Evolutionary conservation across 768 basidiomycete species (phyloP), one percentile per base, ranked within the genome.

Genomic region (Cystobasidiopsis lactophilus): DNA sequence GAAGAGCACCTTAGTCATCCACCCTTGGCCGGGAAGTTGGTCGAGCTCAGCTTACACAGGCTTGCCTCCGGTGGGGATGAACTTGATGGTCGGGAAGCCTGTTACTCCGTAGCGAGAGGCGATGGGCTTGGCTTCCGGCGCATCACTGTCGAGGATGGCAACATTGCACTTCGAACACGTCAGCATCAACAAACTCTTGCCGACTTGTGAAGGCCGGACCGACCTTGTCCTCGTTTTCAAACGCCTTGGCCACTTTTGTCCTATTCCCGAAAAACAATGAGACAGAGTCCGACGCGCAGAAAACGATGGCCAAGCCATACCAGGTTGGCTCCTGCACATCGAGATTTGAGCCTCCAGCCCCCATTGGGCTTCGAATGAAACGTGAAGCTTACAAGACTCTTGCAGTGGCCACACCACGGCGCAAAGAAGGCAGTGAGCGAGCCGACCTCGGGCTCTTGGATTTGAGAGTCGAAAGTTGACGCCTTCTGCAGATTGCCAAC

Each of bases 1-100:
- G 37, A 31, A n/a, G 41, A 43, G 19, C 41, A 43, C 19, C 41
- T n/a, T 35, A 35, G 7, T 35, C 33, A 16, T 16, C 9, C 7
- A 16, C 16, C 33, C 43, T 52, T 18, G 14, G 26, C 50, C 55
- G 58, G 13, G 54, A 52, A 24, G 53, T 40, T 3, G 16, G 13
- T 14, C 16, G 7, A 18, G 30, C 21, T 31, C 43, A 13, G 43
- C 4, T 38, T n/a, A 30, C 23, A 35, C 3, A 19, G 26, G 51
- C 3, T 2, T 11, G 19, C 53, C 52, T 39, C 66, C 68, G 52
- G 78, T 79, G 58, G 82, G 73, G 77, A 86, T 93, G 73, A 89
- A 89, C 67, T 85, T 89, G 72, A 98, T 77, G 19, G 89, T 96
- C 0, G 93, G 93, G 77, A 77, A 98, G 54, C 79, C 76, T 10